Evolutionary conservation across 176 grass and related monocot genomes (phyloP).

Genomic region (Bothriochloa decipiens): DNA sequence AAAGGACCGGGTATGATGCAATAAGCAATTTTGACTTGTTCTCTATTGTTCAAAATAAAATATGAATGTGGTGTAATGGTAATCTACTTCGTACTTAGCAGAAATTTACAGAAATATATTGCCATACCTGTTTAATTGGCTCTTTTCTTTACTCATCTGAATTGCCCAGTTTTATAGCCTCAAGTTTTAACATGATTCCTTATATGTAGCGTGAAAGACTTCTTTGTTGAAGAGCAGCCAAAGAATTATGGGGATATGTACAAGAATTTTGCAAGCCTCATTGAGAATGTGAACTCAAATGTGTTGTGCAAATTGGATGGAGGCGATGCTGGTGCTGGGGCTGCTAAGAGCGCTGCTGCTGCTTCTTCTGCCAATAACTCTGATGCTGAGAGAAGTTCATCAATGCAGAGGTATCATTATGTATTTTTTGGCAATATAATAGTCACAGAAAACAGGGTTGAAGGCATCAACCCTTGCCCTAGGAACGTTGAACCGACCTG

Average conservation of each 20-base stretch:
- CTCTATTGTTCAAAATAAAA: neutral
- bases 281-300: slow-evolving; percentile 61
- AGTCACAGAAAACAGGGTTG: neutral
- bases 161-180: slow-evolving; percentile 22
- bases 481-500: neutral
- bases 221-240: slow-evolving; percentile 50
- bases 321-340: slow-evolving; percentile 15
- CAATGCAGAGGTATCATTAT: slow-evolving; percentile 48
- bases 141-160: neutral
- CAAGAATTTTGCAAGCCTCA: slow-evolving; percentile 81
- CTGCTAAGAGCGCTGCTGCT: neutral
- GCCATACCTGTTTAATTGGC: neutral
- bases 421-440: neutral
- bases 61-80: neutral
- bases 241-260: slow-evolving; percentile 86
- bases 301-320: slow-evolving; percentile 66
- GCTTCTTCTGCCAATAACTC: slow-evolving; percentile 13
- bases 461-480: neutral
- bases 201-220: slow-evolving; percentile 75
- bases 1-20: neutral
- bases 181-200: slow-evolving; percentile 29
- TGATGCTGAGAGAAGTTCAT: slow-evolving; percentile 53
- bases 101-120: neutral
- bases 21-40: neutral
- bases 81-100: neutral